A percentile compares a stretch with the other conserved stretches of the same genome.
Evolutionary conservation across 129 eudicot genomes (phyloP).

Genomic region (Helianthus tuberosus): DNA sequence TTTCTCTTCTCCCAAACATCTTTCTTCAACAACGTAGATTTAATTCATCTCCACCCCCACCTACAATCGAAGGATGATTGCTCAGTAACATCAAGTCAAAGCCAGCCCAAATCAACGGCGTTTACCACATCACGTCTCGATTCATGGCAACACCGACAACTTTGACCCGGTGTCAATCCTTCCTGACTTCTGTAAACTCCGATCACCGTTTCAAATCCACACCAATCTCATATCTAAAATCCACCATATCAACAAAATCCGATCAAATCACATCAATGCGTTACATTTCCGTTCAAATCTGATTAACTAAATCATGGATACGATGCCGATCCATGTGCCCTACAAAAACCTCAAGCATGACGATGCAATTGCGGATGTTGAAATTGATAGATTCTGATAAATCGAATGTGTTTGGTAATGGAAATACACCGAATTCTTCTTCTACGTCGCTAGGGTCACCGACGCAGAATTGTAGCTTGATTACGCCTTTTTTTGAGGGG

Average conservation of each 20-base stretch:
- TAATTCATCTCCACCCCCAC: too few relatives aligned
- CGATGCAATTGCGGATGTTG: slow-evolving; percentile 51
- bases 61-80: background rate
- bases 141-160: background rate
- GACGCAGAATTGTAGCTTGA: slow-evolving; percentile 39
- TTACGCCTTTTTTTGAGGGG: slow-evolving; percentile 70
- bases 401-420: slow-evolving; percentile 28
- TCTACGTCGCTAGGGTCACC: slow-evolving; percentile 1
- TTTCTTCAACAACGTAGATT: too few relatives aligned
- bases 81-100: slow-evolving; percentile 1
- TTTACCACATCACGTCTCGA: background rate
- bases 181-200: background rate
- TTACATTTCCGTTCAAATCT: slow-evolving; percentile 1
- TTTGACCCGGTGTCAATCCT: background rate
- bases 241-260: slow-evolving; percentile 8
- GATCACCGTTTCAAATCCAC: slow-evolving; percentile 13
- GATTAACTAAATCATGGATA: slow-evolving; percentile 48
- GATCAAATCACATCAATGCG: slow-evolving; percentile 17
- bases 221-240: slow-evolving; percentile 5
- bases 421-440: slow-evolving; percentile 30
- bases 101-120: slow-evolving; percentile 17
- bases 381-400: slow-evolving; percentile 37
- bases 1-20: too few relatives aligned
- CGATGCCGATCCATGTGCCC: slow-evolving; percentile 75
- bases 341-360: slow-evolving; percentile 63